Evolutionary conservation across 2,329 filamentous ascomycete species (phyloP).

Genomic region (Stachybotrys chartarum): DNA sequence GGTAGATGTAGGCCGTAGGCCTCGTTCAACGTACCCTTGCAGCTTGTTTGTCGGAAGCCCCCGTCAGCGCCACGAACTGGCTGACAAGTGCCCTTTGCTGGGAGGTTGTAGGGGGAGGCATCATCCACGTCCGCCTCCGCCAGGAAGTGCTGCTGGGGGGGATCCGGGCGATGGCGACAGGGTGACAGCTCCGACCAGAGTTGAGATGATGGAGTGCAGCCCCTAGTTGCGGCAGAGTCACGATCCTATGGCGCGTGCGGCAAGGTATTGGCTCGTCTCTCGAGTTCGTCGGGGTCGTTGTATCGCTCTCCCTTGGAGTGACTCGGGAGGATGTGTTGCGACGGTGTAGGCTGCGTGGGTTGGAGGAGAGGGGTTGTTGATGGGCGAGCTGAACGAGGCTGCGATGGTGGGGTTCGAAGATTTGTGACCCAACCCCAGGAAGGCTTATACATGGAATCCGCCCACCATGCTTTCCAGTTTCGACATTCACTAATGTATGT

Average conservation of each 20-base stretch:
- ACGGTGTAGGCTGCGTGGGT: not conserved
- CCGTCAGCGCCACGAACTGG: slow-evolving; percentile 37
- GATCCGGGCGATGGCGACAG: not conserved
- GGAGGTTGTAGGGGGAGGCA: slow-evolving; percentile 28
- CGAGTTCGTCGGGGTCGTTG: not conserved
- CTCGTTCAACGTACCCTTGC: slow-evolving; percentile 30
- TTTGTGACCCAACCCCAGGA: not conserved
- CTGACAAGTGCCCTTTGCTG: slow-evolving; percentile 32
- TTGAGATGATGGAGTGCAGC: not conserved
- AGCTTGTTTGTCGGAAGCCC: slow-evolving; percentile 34
- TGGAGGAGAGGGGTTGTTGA: not conserved
- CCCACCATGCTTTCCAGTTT: not conserved
- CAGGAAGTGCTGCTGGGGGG: not conserved
- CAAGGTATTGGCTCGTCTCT: not conserved
- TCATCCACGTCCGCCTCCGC: slow-evolving; percentile 8
- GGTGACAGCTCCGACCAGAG: not conserved
- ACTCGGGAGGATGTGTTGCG: too few relatives aligned
- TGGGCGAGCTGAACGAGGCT: slow-evolving; percentile 6
- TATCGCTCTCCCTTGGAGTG: too few relatives aligned
- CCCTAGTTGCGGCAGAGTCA: not conserved
- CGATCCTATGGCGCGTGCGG: too few relatives aligned
- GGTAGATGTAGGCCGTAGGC: not conserved
- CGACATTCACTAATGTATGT: not conserved
- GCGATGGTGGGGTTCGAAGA: slow-evolving; percentile 9
- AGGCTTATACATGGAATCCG: too few relatives aligned